Evolutionary conservation across 257 asterid species (phyloP), one percentile per base, ranked within the genome.

Genomic region (Salvia splendens): DNA sequence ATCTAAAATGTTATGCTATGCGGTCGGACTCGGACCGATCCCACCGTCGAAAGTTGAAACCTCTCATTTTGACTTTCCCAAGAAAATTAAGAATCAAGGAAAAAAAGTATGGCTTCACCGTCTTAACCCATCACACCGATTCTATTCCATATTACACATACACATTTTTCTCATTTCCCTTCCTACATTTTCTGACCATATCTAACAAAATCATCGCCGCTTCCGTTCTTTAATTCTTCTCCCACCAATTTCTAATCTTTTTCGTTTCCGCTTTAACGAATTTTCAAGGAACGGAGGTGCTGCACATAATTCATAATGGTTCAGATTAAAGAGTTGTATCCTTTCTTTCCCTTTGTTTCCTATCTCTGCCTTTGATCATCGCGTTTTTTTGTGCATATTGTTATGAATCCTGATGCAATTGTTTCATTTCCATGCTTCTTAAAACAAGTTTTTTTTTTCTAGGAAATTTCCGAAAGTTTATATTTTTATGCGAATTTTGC

Each of bases 281-380:
- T 52, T 69, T 40, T 45, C 28, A 54, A 63, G 70, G 72, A 30
- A 63, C 56, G 52, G 68, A 58, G 61, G 65, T 61, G 53, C 69
- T n/a, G 35, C 12, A 54, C 2, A 47, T 30, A 15, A 3, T 12
- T 6, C 28, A 69, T 72, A 60, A 91, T 91, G 97, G 97, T 88
- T 79, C 95, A 79, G 82, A 83, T 79, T 79, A 85, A 81, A 70
- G 96, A 92, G 79, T 92, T 89, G 98, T 92, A 89, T 92, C 98
- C 95, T 86, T 67, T 14, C 66, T 52, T 11, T 24, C 30, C 30
- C 30, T 24, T 24, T 24, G 30, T 24, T 24, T 24, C 30, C 30
- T 24, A 24, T 24, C 30, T 24, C 30, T 24, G 30, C 30, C 30
- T 24, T 1, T 24, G 30, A 24, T 24, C 30, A 24, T 24, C 2